These are phyloP conservation scores for Cryphonectria nitschkei DNA, from an alignment of 2,329 filamentous ascomycete species.

Conservation along the genomic window DNA sequence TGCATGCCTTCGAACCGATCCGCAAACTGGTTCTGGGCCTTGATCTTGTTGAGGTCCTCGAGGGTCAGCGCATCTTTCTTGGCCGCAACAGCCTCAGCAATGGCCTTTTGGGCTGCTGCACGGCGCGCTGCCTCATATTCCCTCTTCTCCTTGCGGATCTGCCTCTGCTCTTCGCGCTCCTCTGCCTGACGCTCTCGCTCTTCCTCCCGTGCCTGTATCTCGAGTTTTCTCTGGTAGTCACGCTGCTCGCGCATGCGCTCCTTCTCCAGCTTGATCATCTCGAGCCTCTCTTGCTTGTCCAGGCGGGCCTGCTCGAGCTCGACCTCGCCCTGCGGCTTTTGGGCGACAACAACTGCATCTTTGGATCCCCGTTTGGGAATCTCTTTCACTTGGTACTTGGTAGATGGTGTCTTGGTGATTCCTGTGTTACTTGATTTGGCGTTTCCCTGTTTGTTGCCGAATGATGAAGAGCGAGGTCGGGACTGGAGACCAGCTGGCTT, in stretches of 20 bases:
- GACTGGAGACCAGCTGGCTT: neutral
- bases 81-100: neutral
- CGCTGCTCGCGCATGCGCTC: conserved; percentile 1
- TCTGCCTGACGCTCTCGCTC: conserved; percentile 1
- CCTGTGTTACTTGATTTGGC: neutral
- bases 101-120: neutral
- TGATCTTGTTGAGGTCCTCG: conserved; percentile 2
- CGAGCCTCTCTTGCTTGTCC: neutral
- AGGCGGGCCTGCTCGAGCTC: neutral
- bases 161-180: conserved; percentile 2
- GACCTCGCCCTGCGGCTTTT: neutral
- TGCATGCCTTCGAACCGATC: conserved; percentile 1
- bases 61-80: conserved; percentile 6
- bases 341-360: neutral
- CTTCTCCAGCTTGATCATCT: neutral
- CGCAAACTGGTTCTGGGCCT: conserved; percentile 7
- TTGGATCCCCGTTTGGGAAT: neutral
- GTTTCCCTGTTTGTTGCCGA: neutral
- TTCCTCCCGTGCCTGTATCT: neutral
- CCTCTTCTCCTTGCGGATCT: conserved; percentile 5
- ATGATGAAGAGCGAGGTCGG: neutral
- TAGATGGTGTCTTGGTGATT: neutral
- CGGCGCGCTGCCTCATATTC: neutral
- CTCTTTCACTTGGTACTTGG: neutral
- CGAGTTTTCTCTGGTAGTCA: neutral